These are phyloP conservation scores for Apiospora phragmitis DNA, from an alignment of 2,329 filamentous ascomycete genomes.

Conservation along the genomic window DNA sequence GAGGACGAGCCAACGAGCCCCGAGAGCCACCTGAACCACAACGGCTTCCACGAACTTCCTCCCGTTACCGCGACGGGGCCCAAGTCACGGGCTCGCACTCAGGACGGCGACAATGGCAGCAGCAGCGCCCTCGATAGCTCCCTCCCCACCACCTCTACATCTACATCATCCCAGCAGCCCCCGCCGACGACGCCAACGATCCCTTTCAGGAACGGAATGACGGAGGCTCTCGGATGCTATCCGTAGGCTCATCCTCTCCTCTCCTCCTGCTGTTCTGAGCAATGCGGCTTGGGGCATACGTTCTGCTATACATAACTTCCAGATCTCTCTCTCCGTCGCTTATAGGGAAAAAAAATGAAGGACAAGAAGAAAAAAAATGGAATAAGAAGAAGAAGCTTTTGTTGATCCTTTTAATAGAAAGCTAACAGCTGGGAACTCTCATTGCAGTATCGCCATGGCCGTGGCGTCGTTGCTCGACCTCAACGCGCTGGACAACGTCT, in stretches of 20 bases:
- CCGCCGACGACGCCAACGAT: conserved; percentile 29
- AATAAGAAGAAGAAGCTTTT: background rate
- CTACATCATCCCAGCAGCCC: background rate
- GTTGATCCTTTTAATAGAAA: conserved; percentile 16
- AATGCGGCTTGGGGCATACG: background rate
- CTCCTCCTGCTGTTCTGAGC: background rate
- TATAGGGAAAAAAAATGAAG: background rate
- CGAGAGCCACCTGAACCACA: conserved; percentile 2
- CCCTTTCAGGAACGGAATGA: conserved; percentile 60
- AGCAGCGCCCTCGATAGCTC: background rate
- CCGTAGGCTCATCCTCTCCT: conserved; percentile 53
- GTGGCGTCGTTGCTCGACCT: conserved; percentile 80
- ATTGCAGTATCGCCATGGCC: conserved; percentile 70
- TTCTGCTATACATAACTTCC: background rate
- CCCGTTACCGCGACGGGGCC: background rate
- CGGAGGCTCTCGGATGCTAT: conserved; percentile 66
- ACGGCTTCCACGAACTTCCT: background rate
- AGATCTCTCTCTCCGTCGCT: background rate
- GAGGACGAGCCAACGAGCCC: conserved; percentile 29
- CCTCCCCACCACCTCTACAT: background rate
- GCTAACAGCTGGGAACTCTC: conserved; percentile 14
- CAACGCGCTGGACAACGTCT: conserved; percentile 81
- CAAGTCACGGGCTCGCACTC: background rate
- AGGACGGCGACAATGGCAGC: background rate
- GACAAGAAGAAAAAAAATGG: background rate